A percentile compares a stretch with the other conserved stretches of the same genome.
These are phyloP conservation scores for Penicillium nordicum DNA, from an alignment of 2,329 filamentous ascomycete species.

Conservation along the genomic window DNA sequence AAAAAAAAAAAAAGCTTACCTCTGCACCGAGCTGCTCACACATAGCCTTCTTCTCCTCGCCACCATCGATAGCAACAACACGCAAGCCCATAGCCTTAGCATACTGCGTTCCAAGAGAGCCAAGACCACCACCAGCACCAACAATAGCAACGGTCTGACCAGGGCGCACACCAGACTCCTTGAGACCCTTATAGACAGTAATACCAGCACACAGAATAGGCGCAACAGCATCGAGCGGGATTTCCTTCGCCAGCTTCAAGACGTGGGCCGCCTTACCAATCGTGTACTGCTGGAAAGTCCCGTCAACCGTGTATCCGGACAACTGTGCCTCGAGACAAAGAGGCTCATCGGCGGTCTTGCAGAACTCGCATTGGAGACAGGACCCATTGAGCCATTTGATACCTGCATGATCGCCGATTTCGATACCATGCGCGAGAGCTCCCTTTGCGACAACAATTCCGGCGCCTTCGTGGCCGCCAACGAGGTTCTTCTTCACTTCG, in stretches of 20 bases:
- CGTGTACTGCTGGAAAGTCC: constrained; percentile 88
- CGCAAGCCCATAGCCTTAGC: constrained; percentile 85
- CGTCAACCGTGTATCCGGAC: constrained; percentile 90
- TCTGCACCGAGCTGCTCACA: constrained; percentile 64
- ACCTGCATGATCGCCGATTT: constrained; percentile 81
- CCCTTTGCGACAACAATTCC: constrained; percentile 79
- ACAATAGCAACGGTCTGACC: constrained; percentile 81
- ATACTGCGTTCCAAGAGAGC: constrained; percentile 78
- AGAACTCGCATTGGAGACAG: constrained; percentile 80
- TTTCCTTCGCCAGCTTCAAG: constrained; percentile 73
- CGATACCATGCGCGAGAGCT: constrained; percentile 69
- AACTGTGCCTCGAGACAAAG: constrained; percentile 72
- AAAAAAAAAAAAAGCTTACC: constrained; percentile 7
- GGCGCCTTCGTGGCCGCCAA: constrained; percentile 77
- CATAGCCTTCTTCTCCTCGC: constrained; percentile 74
- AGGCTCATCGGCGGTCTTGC: constrained; percentile 74
- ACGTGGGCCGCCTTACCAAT: constrained; percentile 84
- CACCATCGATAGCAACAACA: constrained; percentile 76
- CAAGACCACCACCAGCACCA: constrained; percentile 80
- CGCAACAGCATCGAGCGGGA: constrained; percentile 70
- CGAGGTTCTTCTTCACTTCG: constrained; percentile 74
- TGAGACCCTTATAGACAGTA: constrained; percentile 88
- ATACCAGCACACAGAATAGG: constrained; percentile 82
- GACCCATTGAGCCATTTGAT: constrained; percentile 91
- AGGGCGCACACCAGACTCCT: constrained; percentile 71